A percentile compares a stretch with the other conserved stretches of the same genome.
These are phyloP conservation scores for Tetracladium setigerum DNA, from an alignment of 495 filamentous ascomycete species.

Conservation along the genomic window DNA sequence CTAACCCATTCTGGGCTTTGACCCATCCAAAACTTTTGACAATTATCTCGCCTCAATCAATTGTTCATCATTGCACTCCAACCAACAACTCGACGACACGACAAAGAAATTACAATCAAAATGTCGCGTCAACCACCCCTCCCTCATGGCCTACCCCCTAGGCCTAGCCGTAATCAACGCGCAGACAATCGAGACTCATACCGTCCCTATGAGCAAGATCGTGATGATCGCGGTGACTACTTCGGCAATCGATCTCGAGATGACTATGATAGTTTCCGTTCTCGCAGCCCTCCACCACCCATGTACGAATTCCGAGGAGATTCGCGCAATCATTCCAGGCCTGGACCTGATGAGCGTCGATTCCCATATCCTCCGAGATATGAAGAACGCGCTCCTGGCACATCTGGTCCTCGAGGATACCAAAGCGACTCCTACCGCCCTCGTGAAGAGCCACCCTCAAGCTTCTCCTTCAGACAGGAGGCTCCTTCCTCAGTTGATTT, in stretches of 20 bases:
- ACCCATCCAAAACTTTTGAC: too few species aligned
- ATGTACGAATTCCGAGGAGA: constrained; percentile 19
- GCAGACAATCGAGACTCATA: neutral
- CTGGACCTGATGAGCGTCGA: constrained; percentile 5
- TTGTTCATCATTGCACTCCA: too few species aligned
- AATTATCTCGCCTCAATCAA: too few species aligned
- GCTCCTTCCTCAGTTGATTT: constrained; percentile 16
- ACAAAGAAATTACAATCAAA: neutral
- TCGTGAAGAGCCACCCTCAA: neutral
- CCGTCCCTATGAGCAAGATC: constrained; percentile 8
- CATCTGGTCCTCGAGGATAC: neutral
- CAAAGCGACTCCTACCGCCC: constrained; percentile 8
- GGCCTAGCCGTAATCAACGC: neutral
- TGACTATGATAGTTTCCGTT: neutral
- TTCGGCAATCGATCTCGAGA: neutral
- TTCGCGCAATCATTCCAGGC: constrained; percentile 1
- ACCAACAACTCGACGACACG: too few species aligned
- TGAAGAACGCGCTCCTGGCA: constrained; percentile 9
- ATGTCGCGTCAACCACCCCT: constrained; percentile 17
- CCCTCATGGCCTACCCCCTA: constrained; percentile 12
- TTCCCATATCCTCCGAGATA: constrained; percentile 1
- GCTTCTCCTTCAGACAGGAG: constrained; percentile 20
- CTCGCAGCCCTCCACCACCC: neutral
- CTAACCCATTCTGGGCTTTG: too few species aligned
- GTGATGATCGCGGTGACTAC: neutral